Evolutionary conservation across 75 land plant species (phyloP), one percentile per base, ranked within the genome.

Genomic region (Ceratopteris richardii): DNA sequence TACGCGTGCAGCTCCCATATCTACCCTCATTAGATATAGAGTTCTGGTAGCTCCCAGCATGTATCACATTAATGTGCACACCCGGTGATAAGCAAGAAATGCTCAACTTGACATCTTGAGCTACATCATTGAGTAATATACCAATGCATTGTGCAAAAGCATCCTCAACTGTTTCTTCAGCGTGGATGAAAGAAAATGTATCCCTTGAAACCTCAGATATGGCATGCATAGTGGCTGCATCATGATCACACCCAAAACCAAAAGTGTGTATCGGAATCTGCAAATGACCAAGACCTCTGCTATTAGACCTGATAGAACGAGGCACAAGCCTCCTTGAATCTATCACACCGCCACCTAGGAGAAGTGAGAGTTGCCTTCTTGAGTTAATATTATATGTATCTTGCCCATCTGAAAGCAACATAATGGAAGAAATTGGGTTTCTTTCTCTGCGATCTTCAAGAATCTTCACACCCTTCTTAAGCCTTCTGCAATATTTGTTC

Each of bases 401-500:
- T 1, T 79, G 64, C 16, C 73, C 80, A 56, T 83, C 87, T 29
- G 95, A 89, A 16, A 89, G 63, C 13, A 89, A 74, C 20, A 89
- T 85, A 31, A 89, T 80, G 53, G 86, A 80, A 24, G 68, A 66
- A 28, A 86, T 86, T 29, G 91, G 84, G 51, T 86, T 86, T 44
- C 72, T 69, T 63, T 51, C 58, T 31, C 57, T 73, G 33, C 90
- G 78, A 9, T 87, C 89, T 23, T 65, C 76, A 40, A 87, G 22
- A 26, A 84, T 80, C 68, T 89, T 85, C 20, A 79, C 78, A 54
- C 87, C 90, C 65, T 82, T 89, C 31, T 70, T 69, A 2, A 89
- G 67, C 83, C 95, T 54, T 80, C 86, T 21, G 81, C 81, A 65
- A 89, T 89, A 63, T 86, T 86, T 31, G 95, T 89, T 23, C 87